phyloP scores from a whole-genome alignment of 805 yeast genomes.

The Wickerhamiella allomyrinae region DNA sequence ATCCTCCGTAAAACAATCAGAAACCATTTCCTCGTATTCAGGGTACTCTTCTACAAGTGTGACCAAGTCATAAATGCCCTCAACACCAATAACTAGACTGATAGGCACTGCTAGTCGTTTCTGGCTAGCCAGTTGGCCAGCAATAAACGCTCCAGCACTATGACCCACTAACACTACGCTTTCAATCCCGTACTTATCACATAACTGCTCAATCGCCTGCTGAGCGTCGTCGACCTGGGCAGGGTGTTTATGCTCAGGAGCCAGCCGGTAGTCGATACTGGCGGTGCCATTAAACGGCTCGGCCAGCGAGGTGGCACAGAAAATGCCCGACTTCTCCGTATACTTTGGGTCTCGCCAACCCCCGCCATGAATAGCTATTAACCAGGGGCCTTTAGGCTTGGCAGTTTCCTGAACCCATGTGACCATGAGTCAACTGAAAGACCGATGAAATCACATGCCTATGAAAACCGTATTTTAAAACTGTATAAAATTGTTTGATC shows the following conservation, averaged over 20 bases:
- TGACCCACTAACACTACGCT: constrained; percentile 44
- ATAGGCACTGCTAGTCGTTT: background rate
- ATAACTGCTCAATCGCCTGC: constrained; percentile 26
- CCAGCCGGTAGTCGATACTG: constrained; percentile 49
- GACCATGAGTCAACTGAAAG: no score
- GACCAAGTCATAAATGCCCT: constrained; percentile 53
- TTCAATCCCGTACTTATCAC: constrained; percentile 17
- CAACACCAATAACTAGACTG: constrained; percentile 26
- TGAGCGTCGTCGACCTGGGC: constrained; percentile 42
- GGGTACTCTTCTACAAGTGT: constrained; percentile 48
- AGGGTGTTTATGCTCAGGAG: constrained; percentile 53
- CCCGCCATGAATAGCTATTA: constrained; percentile 69
- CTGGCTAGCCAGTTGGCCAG: constrained; percentile 30
- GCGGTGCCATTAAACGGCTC: constrained; percentile 20
- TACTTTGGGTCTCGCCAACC: constrained; percentile 69
- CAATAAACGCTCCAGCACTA: constrained; percentile 65
- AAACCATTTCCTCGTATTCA: constrained; percentile 39
- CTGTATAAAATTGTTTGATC: no score
- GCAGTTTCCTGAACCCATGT: background rate
- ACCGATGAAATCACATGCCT: no score
- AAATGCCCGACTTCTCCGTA: constrained; percentile 41
- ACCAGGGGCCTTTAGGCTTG: constrained; percentile 15
- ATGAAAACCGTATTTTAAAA: no score
- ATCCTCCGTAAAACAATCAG: constrained; percentile 38
- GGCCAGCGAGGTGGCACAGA: constrained; percentile 22